Evolutionary conservation across 805 yeast genomes (phyloP), one percentile per base, ranked within the genome.

Genomic region (Cyberlindnera japonica): DNA sequence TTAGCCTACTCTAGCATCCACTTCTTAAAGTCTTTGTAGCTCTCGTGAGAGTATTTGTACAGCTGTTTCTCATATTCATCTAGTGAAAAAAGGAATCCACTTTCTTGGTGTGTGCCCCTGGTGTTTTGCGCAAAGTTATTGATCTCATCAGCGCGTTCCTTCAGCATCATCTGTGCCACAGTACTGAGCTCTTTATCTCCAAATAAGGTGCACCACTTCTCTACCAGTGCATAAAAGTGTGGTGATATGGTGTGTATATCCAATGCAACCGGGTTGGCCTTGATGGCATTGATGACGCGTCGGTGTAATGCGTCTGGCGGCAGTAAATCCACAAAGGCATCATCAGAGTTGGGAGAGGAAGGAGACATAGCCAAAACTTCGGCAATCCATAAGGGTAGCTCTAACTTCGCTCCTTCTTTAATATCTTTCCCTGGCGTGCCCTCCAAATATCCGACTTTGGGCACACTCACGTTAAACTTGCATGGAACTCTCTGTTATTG

Each of bases 371-470:
- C 95, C 23, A 90, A 64, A 2, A 83, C 74, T 43, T 81, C 81
- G 0, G 96, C 95, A 29, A 91, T 63, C 98, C 98, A 91, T 21
- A 89, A 61, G 0, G 98, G 98, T 18, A 91, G 68, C 43, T 85
- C 90, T 3, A 88, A 54, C 53, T 79, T 79, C 3, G 89, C 70
- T 24, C 78, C 80, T 51, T 76, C 71, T 40, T 65, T 62, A 22
- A 82, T 67, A 44, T 64, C 61, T 47, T 77, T 72, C 1, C 83
- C 86, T 1, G 88, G 85, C 45, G 82, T 77, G 7, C 90, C 88
- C 54, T 83, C 90, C 6, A 91, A 67, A 54, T 82, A 87, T 3
- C 96, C 97, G n/a, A 91, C 65, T 0, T 93, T 91, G 0, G 95
- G 95, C 7, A 88, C 82, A 0, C 82, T 73, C 33, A 81, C 74